Evolutionary conservation across 1,284 basidiomycete genomes (phyloP), one percentile per base, ranked within the genome.

Genomic region (Puccinia triticina): DNA sequence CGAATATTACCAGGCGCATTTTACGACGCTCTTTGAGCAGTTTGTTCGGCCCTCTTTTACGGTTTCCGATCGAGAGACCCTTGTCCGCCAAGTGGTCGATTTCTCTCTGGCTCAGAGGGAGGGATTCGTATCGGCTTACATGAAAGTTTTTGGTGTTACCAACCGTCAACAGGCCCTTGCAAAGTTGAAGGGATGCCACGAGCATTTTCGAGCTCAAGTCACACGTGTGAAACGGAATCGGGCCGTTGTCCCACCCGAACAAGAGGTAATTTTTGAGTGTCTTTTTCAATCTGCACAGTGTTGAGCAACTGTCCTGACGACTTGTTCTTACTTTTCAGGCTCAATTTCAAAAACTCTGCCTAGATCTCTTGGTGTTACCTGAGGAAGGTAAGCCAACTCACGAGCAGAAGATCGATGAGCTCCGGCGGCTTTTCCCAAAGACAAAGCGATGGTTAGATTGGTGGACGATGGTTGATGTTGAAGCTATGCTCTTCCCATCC

Each of bases 1-100:
- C 23, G 37, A 21, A 16, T 61, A 77, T 29, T 59, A 77, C 40
- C 29, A 61, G 23, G 18, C n/a, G 10, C 74, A 77, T 55, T 77
- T 77, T 43, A 10, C 40, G 7, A 46, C 37, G 34, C 59, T 34
- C 23, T 59, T 77, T 26, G 26, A 64, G 26, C 74, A 77, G 57
- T 59, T 77, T 26, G 0, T 7, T 26, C 10, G 21, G 18, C 26
- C 72, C 57, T 34, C 32, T 1, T 16, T 77, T n/a, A 77, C 72
- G 14, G 23, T 34, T 18, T 18, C 26, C 37, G 43, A 77, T 37
- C n/a, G 43, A 4, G 34, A 77, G 8, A 59, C 10, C 23, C 29
- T 64, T 21, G 74, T 61, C 64, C 26, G 74, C 43, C n/a, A n/a
- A n/a, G n/a, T n/a, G n/a, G n/a, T n/a, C n/a, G n/a, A n/a, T n/a